Conservation (phyloP, 2,329 filamentous ascomycete species). For the Elsinoe arachidis region DNA sequence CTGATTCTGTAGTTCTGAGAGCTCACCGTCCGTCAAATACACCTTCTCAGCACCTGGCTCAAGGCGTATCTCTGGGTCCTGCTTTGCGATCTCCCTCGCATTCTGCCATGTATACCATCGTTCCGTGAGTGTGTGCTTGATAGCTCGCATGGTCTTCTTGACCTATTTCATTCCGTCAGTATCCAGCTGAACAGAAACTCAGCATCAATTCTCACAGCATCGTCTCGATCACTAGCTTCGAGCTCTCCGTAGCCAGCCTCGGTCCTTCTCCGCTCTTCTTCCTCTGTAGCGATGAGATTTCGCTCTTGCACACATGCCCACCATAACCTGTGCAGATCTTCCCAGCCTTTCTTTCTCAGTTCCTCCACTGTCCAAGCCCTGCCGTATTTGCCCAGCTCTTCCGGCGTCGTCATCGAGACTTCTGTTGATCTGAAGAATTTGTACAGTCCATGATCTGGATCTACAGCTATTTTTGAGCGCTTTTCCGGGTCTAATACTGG, state of each 20-base stretch:
- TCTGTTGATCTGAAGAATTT: slow-evolving; percentile 73
- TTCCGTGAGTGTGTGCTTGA: slow-evolving; percentile 80
- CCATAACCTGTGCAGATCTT: slow-evolving; percentile 86
- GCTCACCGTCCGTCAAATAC: background rate
- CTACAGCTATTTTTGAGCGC: slow-evolving; percentile 48
- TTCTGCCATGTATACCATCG: slow-evolving; percentile 83
- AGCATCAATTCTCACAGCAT: slow-evolving; percentile 46
- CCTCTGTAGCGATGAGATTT: slow-evolving; percentile 77
- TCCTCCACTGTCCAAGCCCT: slow-evolving; percentile 79
- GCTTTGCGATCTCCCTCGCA: slow-evolving; percentile 55
- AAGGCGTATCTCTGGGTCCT: slow-evolving; percentile 59
- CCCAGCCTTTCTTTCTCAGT: slow-evolving; percentile 81
- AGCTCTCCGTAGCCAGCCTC: slow-evolving; percentile 64
- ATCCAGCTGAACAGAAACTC: no score
- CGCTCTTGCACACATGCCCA: slow-evolving; percentile 88
- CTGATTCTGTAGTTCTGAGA: background rate
- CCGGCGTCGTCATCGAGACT: slow-evolving; percentile 61
- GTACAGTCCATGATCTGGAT: slow-evolving; percentile 80
- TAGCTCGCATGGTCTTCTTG: slow-evolving; percentile 65
- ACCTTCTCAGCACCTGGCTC: slow-evolving; percentile 25
- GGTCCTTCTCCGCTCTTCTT: slow-evolving; percentile 57
- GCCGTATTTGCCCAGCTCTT: slow-evolving; percentile 63
- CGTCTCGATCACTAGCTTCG: slow-evolving; percentile 57
- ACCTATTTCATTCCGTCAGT: slow-evolving; percentile 45
- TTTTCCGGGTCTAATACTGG: slow-evolving; percentile 55